Percentiles rank a stretch among this genome's conserved stretches.
Evolutionary conservation across 306 rosid species (phyloP).

Genomic region (Medicago arabica): DNA sequence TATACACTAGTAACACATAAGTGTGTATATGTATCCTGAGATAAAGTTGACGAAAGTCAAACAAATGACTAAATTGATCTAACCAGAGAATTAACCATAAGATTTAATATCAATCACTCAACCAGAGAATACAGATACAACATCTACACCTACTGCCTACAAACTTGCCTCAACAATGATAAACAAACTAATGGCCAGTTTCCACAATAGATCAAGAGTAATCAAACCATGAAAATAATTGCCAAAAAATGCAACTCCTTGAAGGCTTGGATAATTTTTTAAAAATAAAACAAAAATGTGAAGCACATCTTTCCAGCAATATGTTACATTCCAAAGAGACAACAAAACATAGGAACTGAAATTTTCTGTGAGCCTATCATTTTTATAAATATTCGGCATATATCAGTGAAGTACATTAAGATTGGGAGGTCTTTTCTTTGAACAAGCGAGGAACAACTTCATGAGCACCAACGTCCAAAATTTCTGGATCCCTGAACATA

Average conservation of each 20-base stretch:
- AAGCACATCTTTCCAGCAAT: slow-evolving; percentile 43
- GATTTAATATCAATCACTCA: slow-evolving; percentile 32
- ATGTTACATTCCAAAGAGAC: slow-evolving; percentile 41
- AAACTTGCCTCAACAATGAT: slow-evolving; percentile 10
- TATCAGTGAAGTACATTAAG: slow-evolving; percentile 43
- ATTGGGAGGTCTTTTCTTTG: slow-evolving; percentile 50
- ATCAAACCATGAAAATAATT: slow-evolving; percentile 29
- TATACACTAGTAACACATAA: not conserved
- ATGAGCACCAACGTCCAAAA: slow-evolving; percentile 74
- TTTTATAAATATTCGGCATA: slow-evolving; percentile 42
- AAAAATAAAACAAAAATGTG: slow-evolving; percentile 36
- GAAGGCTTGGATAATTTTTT: slow-evolving; percentile 13
- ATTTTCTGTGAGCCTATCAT: slow-evolving; percentile 38
- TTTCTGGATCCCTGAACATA: slow-evolving; percentile 83
- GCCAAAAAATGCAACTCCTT: slow-evolving; percentile 32
- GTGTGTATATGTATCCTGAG: not conserved
- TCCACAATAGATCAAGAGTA: slow-evolving; percentile 37
- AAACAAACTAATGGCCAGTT: not conserved
- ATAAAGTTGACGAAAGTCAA: not conserved
- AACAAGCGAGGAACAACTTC: slow-evolving; percentile 83
- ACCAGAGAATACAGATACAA: slow-evolving; percentile 32
- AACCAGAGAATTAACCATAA: slow-evolving; percentile 1
- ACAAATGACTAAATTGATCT: slow-evolving; percentile 21
- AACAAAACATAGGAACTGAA: slow-evolving; percentile 38
- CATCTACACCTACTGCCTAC: slow-evolving; percentile 33